Percentiles rank a stretch among this genome's conserved stretches.
Evolutionary conservation across 2,329 filamentous ascomycete species (phyloP).

Genomic region (Fusarium tuaranense): DNA sequence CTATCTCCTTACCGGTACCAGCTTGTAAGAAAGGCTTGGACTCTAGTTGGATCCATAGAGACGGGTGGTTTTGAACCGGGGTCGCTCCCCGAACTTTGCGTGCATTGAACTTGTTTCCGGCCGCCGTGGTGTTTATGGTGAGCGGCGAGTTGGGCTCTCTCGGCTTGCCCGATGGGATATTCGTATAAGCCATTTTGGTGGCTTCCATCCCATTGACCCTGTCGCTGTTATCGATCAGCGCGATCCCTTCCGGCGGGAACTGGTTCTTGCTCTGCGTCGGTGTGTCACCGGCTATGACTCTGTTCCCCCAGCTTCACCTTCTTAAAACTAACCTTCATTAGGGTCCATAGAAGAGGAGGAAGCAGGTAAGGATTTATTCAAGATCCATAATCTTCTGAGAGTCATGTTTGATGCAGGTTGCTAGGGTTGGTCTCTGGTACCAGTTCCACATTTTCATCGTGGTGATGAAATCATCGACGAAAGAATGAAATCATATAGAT

Average conservation of each 20-base stretch:
- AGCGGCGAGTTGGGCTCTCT: neutral
- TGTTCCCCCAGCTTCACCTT: neutral
- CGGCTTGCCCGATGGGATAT: neutral
- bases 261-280: neutral
- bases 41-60: neutral
- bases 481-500: constrained; percentile 42
- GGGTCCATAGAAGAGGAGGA: neutral
- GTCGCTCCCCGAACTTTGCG: neutral
- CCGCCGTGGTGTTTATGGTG: neutral
- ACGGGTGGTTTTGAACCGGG: neutral
- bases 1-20: accelerated
- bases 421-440: neutral
- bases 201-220: neutral
- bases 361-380: constrained; percentile 2
- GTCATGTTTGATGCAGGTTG: constrained; percentile 4
- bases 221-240: neutral
- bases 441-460: constrained; percentile 35
- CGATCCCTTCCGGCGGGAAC: neutral
- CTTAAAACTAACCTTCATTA: neutral
- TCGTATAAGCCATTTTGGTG: neutral
- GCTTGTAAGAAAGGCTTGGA: neutral
- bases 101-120: neutral
- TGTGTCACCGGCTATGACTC: neutral
- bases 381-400: neutral
- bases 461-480: constrained; percentile 41